These are phyloP conservation scores for Malassezia dermatis DNA, from an alignment of 1,284 basidiomycete species.

Conservation along the genomic window DNA sequence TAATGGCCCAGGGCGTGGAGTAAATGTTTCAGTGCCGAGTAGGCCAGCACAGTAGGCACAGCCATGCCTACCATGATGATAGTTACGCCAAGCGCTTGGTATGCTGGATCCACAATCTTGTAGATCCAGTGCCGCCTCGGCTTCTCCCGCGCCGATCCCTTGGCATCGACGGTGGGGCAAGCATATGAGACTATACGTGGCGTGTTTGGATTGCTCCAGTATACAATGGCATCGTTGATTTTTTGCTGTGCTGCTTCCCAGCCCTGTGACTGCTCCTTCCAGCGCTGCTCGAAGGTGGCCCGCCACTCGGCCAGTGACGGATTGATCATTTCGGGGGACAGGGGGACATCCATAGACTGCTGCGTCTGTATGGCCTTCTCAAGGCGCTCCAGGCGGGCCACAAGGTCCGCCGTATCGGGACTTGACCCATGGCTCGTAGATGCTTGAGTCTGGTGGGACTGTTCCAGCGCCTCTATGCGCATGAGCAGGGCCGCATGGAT, in stretches of 20 bases:
- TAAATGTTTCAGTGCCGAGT: not conserved
- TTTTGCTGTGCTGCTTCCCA: slow-evolving; percentile 5
- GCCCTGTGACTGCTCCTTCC: slow-evolving; percentile 1
- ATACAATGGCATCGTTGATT: slow-evolving; percentile 1
- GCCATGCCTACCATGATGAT: not conserved
- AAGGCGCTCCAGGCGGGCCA: not conserved
- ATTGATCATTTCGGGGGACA: not conserved
- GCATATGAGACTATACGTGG: not conserved
- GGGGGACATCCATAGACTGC: not conserved
- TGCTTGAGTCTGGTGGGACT: not conserved
- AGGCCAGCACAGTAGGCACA: not conserved
- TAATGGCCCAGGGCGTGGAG: not conserved
- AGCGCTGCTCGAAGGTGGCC: slow-evolving; percentile 7
- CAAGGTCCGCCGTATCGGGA: not conserved
- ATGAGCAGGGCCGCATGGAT: slow-evolving; percentile 59
- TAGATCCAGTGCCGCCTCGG: not conserved
- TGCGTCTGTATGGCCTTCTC: slow-evolving; percentile 2
- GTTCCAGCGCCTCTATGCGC: slow-evolving; percentile 62
- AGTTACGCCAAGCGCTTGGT: not conserved
- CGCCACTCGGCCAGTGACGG: slow-evolving; percentile 3
- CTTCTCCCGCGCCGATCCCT: not conserved
- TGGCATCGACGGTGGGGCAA: not conserved
- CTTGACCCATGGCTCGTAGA: not conserved
- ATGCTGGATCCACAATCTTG: not conserved
- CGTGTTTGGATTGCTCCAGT: not conserved